Percentiles rank a stretch among this genome's conserved stretches.
phyloP scores from a whole-genome alignment of 2,329 filamentous ascomycete genomes.

The Dryadomyces quercus-mongolicae region DNA sequence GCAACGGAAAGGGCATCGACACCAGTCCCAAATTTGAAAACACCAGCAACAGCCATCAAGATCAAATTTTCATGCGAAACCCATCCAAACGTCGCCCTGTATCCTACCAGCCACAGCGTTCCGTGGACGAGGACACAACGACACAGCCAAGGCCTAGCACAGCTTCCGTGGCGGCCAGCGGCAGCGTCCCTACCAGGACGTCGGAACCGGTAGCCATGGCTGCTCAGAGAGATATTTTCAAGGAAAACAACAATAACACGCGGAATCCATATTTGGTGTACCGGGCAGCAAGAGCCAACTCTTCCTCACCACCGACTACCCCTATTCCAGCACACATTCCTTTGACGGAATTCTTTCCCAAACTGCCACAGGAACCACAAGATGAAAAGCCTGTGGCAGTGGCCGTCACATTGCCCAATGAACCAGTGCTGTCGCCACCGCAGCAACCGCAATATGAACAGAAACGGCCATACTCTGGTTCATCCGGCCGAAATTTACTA shows the following conservation, averaged over 20 bases:
- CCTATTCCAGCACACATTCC: slow-evolving; percentile 1
- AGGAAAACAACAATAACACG: background rate
- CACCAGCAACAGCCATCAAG: background rate
- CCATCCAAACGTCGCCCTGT: slow-evolving; percentile 4
- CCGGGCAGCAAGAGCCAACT: background rate
- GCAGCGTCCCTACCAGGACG: background rate
- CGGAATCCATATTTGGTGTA: background rate
- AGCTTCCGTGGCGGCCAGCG: background rate
- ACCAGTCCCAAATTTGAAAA: background rate
- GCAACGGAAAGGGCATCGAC: background rate
- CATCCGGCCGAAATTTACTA: background rate
- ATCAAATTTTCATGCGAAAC: background rate
- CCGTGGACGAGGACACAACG: background rate
- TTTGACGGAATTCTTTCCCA: background rate
- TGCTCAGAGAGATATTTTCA: background rate
- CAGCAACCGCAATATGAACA: background rate
- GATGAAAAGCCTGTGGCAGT: background rate
- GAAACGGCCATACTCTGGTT: background rate
- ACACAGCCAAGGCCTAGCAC: background rate
- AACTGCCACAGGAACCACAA: background rate
- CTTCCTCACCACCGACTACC: slow-evolving; percentile 4
- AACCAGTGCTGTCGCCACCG: background rate
- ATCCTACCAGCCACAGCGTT: slow-evolving; percentile 12
- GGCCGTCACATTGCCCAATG: background rate
- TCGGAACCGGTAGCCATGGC: background rate